Evolutionary conservation across 2,329 filamentous ascomycete genomes (phyloP).

Genomic region (Nemania sp.): DNA sequence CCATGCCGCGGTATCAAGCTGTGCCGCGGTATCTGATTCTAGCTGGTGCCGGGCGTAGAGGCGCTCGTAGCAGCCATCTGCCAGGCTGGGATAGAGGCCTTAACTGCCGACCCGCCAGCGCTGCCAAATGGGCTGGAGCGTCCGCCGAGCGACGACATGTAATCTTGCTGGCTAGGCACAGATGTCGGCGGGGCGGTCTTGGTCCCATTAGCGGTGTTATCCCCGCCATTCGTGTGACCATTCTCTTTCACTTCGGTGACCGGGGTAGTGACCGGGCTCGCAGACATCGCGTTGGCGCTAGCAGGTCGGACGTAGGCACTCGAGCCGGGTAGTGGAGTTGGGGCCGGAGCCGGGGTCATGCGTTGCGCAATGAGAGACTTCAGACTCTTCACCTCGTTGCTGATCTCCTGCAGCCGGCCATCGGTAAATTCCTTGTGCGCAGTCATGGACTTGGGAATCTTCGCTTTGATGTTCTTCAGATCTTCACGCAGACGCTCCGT

Average conservation of each 20-base stretch:
- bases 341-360: slow-evolving; percentile 46
- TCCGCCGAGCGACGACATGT: slow-evolving; percentile 42
- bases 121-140: slow-evolving; percentile 54
- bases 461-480: slow-evolving; percentile 76
- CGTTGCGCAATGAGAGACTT: slow-evolving; percentile 79
- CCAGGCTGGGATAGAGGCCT: slow-evolving; percentile 78
- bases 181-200: slow-evolving; percentile 19
- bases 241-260: slow-evolving; percentile 34
- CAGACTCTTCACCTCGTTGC: slow-evolving; percentile 84
- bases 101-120: slow-evolving; percentile 52
- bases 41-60: too few relatives aligned
- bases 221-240: slow-evolving; percentile 15
- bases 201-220: slow-evolving; percentile 33
- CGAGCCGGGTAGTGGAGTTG: slow-evolving; percentile 7
- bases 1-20: too few relatives aligned
- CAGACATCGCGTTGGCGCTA: slow-evolving; percentile 22
- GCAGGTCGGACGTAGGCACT: slow-evolving; percentile 28
- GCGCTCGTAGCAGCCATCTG: slow-evolving; percentile 72
- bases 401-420: slow-evolving; percentile 78
- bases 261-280: slow-evolving; percentile 30
- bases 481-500: slow-evolving; percentile 85
- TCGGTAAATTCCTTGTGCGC: slow-evolving; percentile 86
- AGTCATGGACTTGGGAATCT: slow-evolving; percentile 86
- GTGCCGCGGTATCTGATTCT: too few relatives aligned
- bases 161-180: slow-evolving; percentile 38